A percentile compares a stretch with the other conserved stretches of the same genome.
phyloP scores from a whole-genome alignment of 2,329 filamentous ascomycete species.

The Penicillium sp. region DNA sequence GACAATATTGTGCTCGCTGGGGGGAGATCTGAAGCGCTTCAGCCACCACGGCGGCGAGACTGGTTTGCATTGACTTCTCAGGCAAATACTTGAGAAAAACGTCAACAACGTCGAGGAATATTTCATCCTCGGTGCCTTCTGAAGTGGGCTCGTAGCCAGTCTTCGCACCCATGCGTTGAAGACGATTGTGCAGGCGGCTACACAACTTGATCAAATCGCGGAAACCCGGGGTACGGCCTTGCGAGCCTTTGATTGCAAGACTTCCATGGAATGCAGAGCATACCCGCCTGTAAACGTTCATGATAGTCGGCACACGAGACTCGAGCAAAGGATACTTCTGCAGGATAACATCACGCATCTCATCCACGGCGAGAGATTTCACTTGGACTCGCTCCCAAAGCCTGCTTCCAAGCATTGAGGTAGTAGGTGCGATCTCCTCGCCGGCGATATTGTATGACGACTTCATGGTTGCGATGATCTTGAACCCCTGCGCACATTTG shows the following conservation, averaged over 20 bases:
- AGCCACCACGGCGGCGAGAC: slow-evolving; percentile 63
- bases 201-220: slow-evolving; percentile 92
- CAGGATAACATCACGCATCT: slow-evolving; percentile 70
- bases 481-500: slow-evolving; percentile 77
- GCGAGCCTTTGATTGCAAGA: slow-evolving; percentile 38
- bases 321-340: slow-evolving; percentile 66
- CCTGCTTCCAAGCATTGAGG: slow-evolving; percentile 71
- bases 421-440: slow-evolving; percentile 65
- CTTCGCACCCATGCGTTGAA: slow-evolving; percentile 57
- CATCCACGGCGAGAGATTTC: slow-evolving; percentile 60
- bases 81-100: slow-evolving; percentile 83
- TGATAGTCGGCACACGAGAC: slow-evolving; percentile 53
- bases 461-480: slow-evolving; percentile 86
- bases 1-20: slow-evolving; percentile 73
- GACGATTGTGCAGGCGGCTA: slow-evolving; percentile 64
- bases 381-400: slow-evolving; percentile 81
- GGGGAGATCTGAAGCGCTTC: slow-evolving; percentile 83
- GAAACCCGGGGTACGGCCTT: slow-evolving; percentile 59
- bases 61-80: slow-evolving; percentile 55
- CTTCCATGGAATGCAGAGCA: slow-evolving; percentile 40
- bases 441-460: slow-evolving; percentile 63
- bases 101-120: slow-evolving; percentile 90
- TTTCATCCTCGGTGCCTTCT: slow-evolving; percentile 71
- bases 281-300: slow-evolving; percentile 53
- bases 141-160: slow-evolving; percentile 66